Conservation (phyloP, 768 basidiomycete species). For the Mycena belliarum region DNA sequence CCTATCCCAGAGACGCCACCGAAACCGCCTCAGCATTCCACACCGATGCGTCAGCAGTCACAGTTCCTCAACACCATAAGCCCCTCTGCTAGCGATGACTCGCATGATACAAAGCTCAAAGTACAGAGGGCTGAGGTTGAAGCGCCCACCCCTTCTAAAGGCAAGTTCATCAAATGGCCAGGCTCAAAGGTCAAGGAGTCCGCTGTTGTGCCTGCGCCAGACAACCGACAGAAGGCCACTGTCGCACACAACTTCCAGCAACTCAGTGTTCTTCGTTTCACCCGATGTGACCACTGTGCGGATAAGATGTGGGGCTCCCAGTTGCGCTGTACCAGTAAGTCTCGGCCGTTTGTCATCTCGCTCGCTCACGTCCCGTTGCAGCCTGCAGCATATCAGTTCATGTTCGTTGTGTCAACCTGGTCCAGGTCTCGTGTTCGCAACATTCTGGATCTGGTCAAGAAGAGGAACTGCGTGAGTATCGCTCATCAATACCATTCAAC, state of each 20-base stretch:
- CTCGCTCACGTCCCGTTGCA: slow-evolving; percentile 30
- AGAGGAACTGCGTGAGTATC: slow-evolving; percentile 43
- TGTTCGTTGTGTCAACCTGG: slow-evolving; percentile 75
- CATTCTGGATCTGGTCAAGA: slow-evolving; percentile 36
- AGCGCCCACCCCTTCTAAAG: slow-evolving; percentile 49
- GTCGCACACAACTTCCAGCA: slow-evolving; percentile 88
- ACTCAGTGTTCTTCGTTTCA: slow-evolving; percentile 82
- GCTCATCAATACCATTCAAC: not conserved
- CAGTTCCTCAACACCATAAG: slow-evolving; percentile 39
- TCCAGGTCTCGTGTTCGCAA: slow-evolving; percentile 67
- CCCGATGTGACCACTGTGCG: slow-evolving; percentile 92
- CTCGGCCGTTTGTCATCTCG: not conserved
- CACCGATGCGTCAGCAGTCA: slow-evolving; percentile 19
- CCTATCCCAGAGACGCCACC: slow-evolving; percentile 37
- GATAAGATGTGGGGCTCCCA: slow-evolving; percentile 99
- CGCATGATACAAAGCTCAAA: slow-evolving; percentile 38
- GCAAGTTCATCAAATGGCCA: slow-evolving; percentile 73
- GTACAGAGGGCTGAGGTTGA: slow-evolving; percentile 49
- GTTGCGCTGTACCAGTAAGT: slow-evolving; percentile 83
- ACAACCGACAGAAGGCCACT: slow-evolving; percentile 40
- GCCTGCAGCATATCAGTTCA: slow-evolving; percentile 88
- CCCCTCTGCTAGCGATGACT: slow-evolving; percentile 52
- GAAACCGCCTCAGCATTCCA: slow-evolving; percentile 29
- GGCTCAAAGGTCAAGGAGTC: slow-evolving; percentile 54
- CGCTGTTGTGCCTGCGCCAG: slow-evolving; percentile 26